Conservation (phyloP, 2,329 filamentous ascomycete species). For the Thermothelomyces thermophilus region DNA sequence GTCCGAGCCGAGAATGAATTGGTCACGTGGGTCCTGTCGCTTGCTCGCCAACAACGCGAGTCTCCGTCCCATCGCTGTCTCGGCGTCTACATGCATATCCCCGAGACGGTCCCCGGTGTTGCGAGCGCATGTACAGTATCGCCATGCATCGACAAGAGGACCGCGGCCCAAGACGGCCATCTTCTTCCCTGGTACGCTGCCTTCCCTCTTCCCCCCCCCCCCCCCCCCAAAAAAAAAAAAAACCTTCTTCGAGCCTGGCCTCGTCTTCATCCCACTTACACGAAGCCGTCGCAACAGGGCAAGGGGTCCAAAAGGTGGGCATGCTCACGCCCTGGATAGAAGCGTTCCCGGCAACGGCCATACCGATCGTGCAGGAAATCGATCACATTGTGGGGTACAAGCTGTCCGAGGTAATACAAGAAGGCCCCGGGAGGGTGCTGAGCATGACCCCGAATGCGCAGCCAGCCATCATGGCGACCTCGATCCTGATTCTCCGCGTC, state of each 20-base stretch:
- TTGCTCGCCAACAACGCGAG: conserved; percentile 12
- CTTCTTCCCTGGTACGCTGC: conserved; percentile 49
- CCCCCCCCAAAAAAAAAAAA: too few relatives aligned
- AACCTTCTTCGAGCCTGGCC: too few relatives aligned
- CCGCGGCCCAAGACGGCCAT: conserved; percentile 44
- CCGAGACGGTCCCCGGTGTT: conserved; percentile 1
- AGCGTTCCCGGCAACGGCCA: conserved; percentile 72
- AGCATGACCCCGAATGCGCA: conserved; percentile 84
- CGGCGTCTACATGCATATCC: conserved; percentile 1
- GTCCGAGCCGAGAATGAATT: conserved; percentile 14
- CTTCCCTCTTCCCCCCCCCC: conserved; percentile 5
- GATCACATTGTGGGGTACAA: conserved; percentile 68
- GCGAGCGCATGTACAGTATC: conserved; percentile 5
- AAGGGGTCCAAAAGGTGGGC: conserved; percentile 82
- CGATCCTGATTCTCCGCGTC: conserved; percentile 79
- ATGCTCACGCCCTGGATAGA: conserved; percentile 84
- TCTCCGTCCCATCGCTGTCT: conserved; percentile 7
- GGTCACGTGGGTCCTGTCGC: conserved; percentile 15
- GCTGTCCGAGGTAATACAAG: conserved; percentile 69
- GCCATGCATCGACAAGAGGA: conserved; percentile 19
- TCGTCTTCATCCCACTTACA: background rate
- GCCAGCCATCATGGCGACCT: conserved; percentile 93
- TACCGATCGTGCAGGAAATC: conserved; percentile 76
- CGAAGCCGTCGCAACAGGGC: conserved; percentile 46
- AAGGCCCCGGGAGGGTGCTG: conserved; percentile 69